Evolutionary conservation across 23 red algal species (phyloP), one percentile per base, ranked within the genome.

Genomic region (Gracilaria caudata): DNA sequence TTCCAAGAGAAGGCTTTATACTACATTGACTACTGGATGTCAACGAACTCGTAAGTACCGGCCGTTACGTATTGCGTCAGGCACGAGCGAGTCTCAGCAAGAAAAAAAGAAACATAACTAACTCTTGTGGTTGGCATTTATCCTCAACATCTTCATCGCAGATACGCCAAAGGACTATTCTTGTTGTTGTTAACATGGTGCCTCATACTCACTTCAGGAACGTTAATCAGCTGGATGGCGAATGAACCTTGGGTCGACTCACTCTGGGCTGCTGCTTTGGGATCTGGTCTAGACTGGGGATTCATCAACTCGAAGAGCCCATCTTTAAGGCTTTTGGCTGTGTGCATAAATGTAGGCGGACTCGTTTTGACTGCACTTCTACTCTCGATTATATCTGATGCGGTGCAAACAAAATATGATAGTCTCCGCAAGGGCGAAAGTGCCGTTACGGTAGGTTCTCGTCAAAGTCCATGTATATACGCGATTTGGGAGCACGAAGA

Each of bases 241-340:
- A 64, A 51, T 26, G 85, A 89, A 38, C 85, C 85, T n/a, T 89
- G 85, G 85, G 72, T 89, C 12, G 85, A 89, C 19, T 89, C 85
- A 12, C 68, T 89, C 17, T 89, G 85, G 85, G 85, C 85, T 57
- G 85, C 85, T n/a, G 85, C 85, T 5, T 36, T 89, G 0, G 85
- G 85, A 43, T 89, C 85, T 61, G 85, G 85, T 79, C 46, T 89
- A 23, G 85, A 89, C 37, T 89, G 85, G 85, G 85, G 85, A 47
- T 89, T 89, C 60, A 79, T 89, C 39, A 89, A 89, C 49, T 89
- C 85, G 21, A 79, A 51, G 17, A 89, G 59, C 57, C 85, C 85
- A 4, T 79, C 85, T 19, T 56, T 89, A 30, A 7, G 85, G 53
- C 51, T 89, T 51, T 30, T 89, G 10, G 85, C 85, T 21, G 85